Evolutionary conservation across 768 basidiomycete species (phyloP), one percentile per base, ranked within the genome.

Genomic region (Hygrophorus russula): DNA sequence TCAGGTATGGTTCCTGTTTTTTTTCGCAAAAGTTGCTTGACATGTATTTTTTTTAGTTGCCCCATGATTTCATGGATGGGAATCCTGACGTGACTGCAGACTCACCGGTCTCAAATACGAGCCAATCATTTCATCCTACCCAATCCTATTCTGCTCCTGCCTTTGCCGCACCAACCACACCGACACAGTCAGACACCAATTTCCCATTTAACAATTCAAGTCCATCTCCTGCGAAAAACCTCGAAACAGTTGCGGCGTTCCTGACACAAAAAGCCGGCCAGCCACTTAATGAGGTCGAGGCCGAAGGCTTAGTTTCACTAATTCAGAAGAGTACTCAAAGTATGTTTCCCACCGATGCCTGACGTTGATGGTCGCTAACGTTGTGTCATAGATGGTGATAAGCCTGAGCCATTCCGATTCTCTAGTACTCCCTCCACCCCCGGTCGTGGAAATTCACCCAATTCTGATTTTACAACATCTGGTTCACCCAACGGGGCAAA

Each of bases 371-470:
- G 14, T 12, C 30, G 5, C n/a, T 12, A 13, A 4, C 17, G 3
- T 39, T 11, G 20, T 32, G 12, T 28, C 20, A 5, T 11, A 24
- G 44, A 38, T 13, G 29, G 31, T 29, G 29, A 30, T 14, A 45
- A 40, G 40, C 31, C 33, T 17, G 70, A 74, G 47, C 76, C 76
- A 1, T 83, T 83, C 61, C 73, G 79, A 30, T 83, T 83, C 59
- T 71, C 76, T 3, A 69, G 66, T 32, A 61, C 64, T n/a, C 60
- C 59, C 11, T 55, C 62, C 9, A 63, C 66, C 1, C 68, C 70
- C 11, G 59, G 57, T 15, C 63, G 66, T 12, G 67, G 58, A 32
- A 65, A 59, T 56, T 55, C 69, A 49, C 54, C 59, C 1, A 9
- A 37, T 41, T 55, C 49, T 51, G 49, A 35, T 37, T 45, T 49